Percentiles rank a stretch among this genome's conserved stretches.
These are phyloP conservation scores for Teunomyces stri DNA, from an alignment of 805 yeast species.

Conservation along the genomic window DNA sequence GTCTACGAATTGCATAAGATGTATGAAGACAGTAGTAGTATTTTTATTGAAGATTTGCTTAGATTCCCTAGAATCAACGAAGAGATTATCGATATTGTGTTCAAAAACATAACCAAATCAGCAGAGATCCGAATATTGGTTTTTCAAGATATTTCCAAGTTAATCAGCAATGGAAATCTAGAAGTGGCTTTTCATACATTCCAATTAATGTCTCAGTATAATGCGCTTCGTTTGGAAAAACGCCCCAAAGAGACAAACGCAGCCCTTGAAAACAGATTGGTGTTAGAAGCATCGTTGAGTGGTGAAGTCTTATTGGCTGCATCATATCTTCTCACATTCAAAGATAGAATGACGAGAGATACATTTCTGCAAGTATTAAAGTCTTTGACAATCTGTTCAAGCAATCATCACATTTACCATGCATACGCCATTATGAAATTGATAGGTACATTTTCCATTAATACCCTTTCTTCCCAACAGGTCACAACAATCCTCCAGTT, in stretches of 20 bases:
- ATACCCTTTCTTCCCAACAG: neutral
- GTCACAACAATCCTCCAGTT: constrained; percentile 4
- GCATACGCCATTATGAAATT: constrained; percentile 8
- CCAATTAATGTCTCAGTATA: neutral
- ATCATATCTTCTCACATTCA: constrained; percentile 12
- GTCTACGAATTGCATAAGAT: neutral
- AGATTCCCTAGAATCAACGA: constrained; percentile 14
- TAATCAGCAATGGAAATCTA: constrained; percentile 5
- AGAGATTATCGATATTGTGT: constrained; percentile 16
- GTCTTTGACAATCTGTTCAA: constrained; percentile 11
- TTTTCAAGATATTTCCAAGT: constrained; percentile 14
- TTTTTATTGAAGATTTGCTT: constrained; percentile 21
- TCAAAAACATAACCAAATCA: constrained; percentile 14
- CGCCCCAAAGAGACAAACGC: neutral
- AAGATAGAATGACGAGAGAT: neutral
- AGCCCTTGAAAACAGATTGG: constrained; percentile 12
- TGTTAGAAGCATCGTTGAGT: constrained; percentile 14
- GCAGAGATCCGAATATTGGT: constrained; percentile 18
- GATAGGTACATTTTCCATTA: constrained; percentile 3
- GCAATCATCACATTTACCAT: constrained; percentile 5
- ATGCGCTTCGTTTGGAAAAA: neutral
- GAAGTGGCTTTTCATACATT: neutral
- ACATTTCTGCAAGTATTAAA: constrained; percentile 9
- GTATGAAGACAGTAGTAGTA: neutral
- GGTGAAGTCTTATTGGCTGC: constrained; percentile 25